Conservation (phyloP, 2,329 filamentous ascomycete genomes). For the Cladosporium sphaerospermum region DNA sequence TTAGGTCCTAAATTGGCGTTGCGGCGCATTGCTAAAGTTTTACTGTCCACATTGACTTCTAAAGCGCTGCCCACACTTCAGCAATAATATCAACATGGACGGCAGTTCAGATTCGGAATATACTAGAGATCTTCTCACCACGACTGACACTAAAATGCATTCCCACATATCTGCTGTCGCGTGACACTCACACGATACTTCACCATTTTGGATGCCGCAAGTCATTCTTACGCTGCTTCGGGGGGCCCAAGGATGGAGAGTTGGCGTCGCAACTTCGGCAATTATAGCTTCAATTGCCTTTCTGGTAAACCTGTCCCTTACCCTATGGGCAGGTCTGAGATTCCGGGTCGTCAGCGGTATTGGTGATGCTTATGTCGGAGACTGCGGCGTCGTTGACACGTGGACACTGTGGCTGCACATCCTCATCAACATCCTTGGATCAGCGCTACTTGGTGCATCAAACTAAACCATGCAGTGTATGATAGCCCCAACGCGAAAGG, state of each 20-base stretch:
- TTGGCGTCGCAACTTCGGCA: not conserved
- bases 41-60: too few species aligned
- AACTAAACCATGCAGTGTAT: constrained; percentile 51
- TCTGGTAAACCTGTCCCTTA: not conserved
- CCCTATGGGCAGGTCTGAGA: not conserved
- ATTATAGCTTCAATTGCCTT: not conserved
- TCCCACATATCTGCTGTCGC: too few species aligned
- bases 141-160: too few species aligned
- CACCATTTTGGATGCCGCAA: too few species aligned
- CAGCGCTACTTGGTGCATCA: constrained; percentile 40
- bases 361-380: constrained; percentile 17
- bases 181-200: too few species aligned
- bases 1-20: too few species aligned
- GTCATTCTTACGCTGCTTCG: too few species aligned
- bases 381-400: constrained; percentile 17
- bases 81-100: too few species aligned
- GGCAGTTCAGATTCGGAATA: too few species aligned
- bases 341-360: constrained; percentile 14
- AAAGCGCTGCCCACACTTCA: too few species aligned
- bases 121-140: too few species aligned
- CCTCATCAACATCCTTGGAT: constrained; percentile 44
- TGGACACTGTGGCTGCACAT: constrained; percentile 33
- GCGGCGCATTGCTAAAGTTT: too few species aligned
- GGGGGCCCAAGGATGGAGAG: not conserved
- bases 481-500: constrained; percentile 42